Evolutionary conservation across 257 asterid genomes (phyloP), one percentile per base, ranked within the genome.

Genomic region (Solanum paucissectum): DNA sequence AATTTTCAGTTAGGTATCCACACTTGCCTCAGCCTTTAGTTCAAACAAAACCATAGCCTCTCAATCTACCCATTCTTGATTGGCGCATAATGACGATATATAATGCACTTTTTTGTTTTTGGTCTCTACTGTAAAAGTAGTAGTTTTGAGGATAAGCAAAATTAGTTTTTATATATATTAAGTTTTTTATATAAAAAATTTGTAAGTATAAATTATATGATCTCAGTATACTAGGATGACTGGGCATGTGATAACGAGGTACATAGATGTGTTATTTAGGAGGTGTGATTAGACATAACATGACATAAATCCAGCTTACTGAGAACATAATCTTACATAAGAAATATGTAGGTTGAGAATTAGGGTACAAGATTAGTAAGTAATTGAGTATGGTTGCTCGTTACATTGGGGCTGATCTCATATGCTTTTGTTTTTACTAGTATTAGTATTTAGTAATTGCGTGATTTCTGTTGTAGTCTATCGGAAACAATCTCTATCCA

Each of bases 1-100:
- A 52, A 13, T 49, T 92, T 89, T 92, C 66, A 64, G 83, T 90
- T 90, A 86, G 89, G 91, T 94, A 71, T 71, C 96, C 93, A 90
- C 91, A 90, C 71, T 77, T 85, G 64, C 89, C 87, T 11, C 64
- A 37, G 38, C 90, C 18, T 64, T 58, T 21, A 72, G 86, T 29
- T 44, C 69, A 81, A 36, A n/a, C 38, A 23, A 14, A 40, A 21
- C 83, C 52, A 74, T 74, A 21, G 82, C 82, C 82, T 74, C 82
- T 74, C 82, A 36, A 74, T 36, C 29, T 74, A 5, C 32, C 49
- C 10, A 36, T 21, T 74, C 82, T 74, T 74, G 82, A 74, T 74
- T 74, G 82, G 11, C 82, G 18, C 82, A 74, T 7, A 74, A 21
- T 6, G 82, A 74, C 49, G 5, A 36, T 74, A 12, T 11, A 12